Conservation (phyloP, 75 land plant species). For the Pseudotsuga menziesii region DNA sequence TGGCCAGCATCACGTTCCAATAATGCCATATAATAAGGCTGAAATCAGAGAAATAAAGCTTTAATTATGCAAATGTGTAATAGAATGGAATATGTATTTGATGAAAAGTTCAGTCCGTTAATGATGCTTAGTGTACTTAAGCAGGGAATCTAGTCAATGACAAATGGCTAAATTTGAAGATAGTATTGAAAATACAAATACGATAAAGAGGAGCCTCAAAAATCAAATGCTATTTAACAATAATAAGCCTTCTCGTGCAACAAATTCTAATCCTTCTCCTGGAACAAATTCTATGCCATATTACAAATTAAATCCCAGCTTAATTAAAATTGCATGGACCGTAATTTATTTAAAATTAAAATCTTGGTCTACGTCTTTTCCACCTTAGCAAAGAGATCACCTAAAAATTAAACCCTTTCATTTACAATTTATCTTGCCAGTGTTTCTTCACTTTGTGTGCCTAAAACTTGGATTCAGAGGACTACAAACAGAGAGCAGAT, state of each 20-base stretch:
- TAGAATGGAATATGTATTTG: conserved; percentile 3
- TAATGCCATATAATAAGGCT: conserved; percentile 4
- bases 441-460: no score
- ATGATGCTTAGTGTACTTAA: conserved; percentile 10
- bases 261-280: no score
- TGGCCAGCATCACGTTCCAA: neutral
- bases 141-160: neutral
- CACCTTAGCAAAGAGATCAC: no score
- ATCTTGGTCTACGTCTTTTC: no score
- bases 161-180: neutral
- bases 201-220: neutral
- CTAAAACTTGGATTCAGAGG: no score
- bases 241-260: no score
- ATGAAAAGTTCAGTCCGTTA: conserved; percentile 9
- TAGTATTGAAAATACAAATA: conserved; percentile 3
- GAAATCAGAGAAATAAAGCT: neutral
- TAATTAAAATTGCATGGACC: no score
- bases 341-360: no score
- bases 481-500: no score
- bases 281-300: conserved; percentile 5
- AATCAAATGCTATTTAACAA: conserved; percentile 9
- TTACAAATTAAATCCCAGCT: no score
- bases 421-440: no score
- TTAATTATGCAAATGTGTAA: neutral
- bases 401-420: no score